Percentiles rank a stretch among this genome's conserved stretches.
Evolutionary conservation across 371 early-diverging fungal species (phyloP).

Genomic region (Apophysomyces variabilis): DNA sequence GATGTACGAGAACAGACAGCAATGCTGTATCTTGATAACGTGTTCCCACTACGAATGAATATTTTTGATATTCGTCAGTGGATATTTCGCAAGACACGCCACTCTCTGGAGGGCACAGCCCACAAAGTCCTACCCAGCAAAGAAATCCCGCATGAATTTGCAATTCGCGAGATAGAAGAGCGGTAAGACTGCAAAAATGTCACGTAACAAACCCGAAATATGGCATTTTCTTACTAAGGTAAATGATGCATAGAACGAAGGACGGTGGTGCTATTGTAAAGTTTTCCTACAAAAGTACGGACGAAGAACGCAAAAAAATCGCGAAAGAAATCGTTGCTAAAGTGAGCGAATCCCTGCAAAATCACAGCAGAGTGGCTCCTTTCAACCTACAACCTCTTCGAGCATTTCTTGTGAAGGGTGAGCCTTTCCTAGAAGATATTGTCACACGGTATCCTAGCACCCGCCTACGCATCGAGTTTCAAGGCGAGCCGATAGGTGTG

Average conservation of each 20-base stretch:
- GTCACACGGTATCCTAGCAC: constrained; percentile 72
- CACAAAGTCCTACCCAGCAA: constrained; percentile 35
- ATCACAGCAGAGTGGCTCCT: constrained; percentile 54
- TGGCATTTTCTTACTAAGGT: background rate
- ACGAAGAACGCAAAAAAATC: constrained; percentile 23
- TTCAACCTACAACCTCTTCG: constrained; percentile 66
- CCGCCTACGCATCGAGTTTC: constrained; percentile 73
- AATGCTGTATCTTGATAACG: constrained; percentile 50
- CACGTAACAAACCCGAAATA: no score
- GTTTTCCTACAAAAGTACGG: constrained; percentile 39
- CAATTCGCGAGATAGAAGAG: constrained; percentile 35
- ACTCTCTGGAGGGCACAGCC: constrained; percentile 36
- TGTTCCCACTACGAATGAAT: constrained; percentile 47
- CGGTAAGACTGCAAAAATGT: constrained; percentile 28
- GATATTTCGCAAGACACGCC: constrained; percentile 37
- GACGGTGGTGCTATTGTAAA: constrained; percentile 55
- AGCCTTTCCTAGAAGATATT: constrained; percentile 91
- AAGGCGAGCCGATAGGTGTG: constrained; percentile 66
- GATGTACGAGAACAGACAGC: constrained; percentile 34
- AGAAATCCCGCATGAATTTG: constrained; percentile 37
- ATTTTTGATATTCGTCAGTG: constrained; percentile 46
- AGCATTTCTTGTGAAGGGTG: constrained; percentile 73
- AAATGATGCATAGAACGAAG: constrained; percentile 36
- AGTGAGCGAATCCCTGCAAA: constrained; percentile 40
- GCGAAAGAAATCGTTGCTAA: constrained; percentile 40